Base-by-base conservation (phyloP, 2,329 filamentous ascomycete genomes). In the Talaromyces sp. region DNA sequence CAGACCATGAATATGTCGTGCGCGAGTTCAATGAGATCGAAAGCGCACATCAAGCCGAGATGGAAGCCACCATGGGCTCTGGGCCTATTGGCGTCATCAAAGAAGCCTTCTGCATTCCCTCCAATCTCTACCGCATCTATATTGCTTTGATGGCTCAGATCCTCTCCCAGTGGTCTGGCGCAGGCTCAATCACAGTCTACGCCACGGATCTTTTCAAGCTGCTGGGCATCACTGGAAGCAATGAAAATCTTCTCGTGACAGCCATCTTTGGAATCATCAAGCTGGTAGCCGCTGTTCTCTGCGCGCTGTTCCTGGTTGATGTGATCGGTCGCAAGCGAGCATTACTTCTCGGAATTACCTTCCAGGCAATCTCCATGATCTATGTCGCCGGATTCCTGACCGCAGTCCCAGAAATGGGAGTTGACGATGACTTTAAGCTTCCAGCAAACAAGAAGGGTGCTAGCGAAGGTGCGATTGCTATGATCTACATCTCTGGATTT, bases 221-320 rank as follows among this genome's bases (percentile, higher is more conserved):
- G 52, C 80, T 92, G 35, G 89, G 89, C 4, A 84, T 88, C 42
- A 83, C 80, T 0, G 88, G 88, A 7, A 80, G 80, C 40, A 81
- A 86, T 40, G 86, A 90, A 69, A 84, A 84, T 49, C 81, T 91
- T 0, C 84, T 91, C 33, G 83, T 89, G 13, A 91, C 87, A 0
- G 88, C 84, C 3, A 83, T 93, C 46, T 91, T 92, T 49, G 89
- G 89, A 39, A 82, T 91, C 47, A 79, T 91, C 62, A 92, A 92
- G 66, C 82, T 92, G 49, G 68, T 83, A 6, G 81, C 86, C 0
- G 83, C 87, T 13, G 67, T 91, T 29, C 60, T 83, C 35, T 92
- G 88, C 68, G 88, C 89, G 0, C 79, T 91, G 47, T 90, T 92
- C 80, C 80, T 92, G 8, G 88, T 92, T 58, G 89, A 92, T 62